Evolutionary conservation across 768 basidiomycete species (phyloP), one percentile per base, ranked within the genome.

Genomic region (Psilocybe tampanensis): DNA sequence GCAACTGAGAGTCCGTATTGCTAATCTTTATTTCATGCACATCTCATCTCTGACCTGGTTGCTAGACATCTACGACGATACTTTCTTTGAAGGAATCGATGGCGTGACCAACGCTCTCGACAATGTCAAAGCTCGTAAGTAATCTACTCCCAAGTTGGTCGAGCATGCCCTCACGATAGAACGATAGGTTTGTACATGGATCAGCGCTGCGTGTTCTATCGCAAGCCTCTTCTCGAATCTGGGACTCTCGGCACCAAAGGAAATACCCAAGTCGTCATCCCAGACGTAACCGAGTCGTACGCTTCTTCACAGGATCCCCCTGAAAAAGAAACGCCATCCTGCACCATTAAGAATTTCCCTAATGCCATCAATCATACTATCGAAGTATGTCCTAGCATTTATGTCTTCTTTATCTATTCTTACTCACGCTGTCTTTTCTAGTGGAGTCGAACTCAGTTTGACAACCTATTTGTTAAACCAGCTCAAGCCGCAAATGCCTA

Each of bases 281-380:
- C 96, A 19, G 85, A 97, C 71, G 63, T 98, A 39, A 97, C 96
- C 13, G 97, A 99, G 73, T 96, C 94, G 17, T 99, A 99, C 72
- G 89, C 92, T 13, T 96, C 95, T 8, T 98, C 95, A 13, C 97
- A 98, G 74, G 97, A 99, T 70, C 97, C 97, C 44, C 97, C 97
- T 8, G 97, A 99, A 76, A 98, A 97, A 74, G 90, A 95, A 68
- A 88, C 95, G 1, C 92, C 97, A 21, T 92, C 92, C 22, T 99
- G 97, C 72, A 99, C 97, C 1, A 90, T 98, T 71, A 98, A 98
- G 79, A 98, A 93, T 74, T 99, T 98, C 84, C 97, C 97, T 9
- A 95, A 99, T 70, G 90, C 90, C 22, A 98, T 98, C 65, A 89
- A 93, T 63, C 97, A 99, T 74, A 97, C 95, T 7, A 99, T 99